Conservation (phyloP, 768 basidiomycete genomes). For the Tylopilus sp. region DNA sequence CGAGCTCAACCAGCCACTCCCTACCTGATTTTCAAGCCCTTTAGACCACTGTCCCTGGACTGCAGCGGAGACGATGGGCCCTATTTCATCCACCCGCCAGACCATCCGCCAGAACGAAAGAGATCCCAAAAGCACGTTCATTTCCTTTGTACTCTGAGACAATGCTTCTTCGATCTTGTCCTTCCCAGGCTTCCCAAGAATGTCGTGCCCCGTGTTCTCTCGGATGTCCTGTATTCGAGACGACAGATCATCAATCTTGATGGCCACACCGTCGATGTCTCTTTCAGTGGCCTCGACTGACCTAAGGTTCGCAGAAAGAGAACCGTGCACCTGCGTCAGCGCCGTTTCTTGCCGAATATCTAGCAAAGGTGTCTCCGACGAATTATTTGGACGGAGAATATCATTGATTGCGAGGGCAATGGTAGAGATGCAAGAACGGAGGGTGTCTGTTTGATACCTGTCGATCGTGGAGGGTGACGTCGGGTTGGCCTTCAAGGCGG, state of each 20-base stretch:
- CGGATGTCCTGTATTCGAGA: constrained; percentile 39
- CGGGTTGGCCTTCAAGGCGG: constrained; percentile 43
- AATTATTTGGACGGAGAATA: constrained; percentile 7
- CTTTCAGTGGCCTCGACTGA: constrained; percentile 29
- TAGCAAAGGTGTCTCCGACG: constrained; percentile 8
- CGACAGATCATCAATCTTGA: constrained; percentile 36
- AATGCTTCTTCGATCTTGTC: constrained; percentile 29
- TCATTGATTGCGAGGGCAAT: constrained; percentile 40
- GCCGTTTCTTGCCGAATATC: constrained; percentile 37
- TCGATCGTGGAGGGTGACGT: constrained; percentile 52
- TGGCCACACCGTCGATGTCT: constrained; percentile 36
- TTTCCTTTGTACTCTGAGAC: constrained; percentile 25
- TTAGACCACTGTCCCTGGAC: constrained; percentile 38
- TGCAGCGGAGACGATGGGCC: constrained; percentile 30
- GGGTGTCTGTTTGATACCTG: constrained; percentile 59
- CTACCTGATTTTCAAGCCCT: constrained; percentile 51
- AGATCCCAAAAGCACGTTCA: constrained; percentile 29
- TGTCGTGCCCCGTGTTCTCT: constrained; percentile 33
- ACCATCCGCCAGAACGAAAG: constrained; percentile 39
- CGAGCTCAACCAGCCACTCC: not conserved
- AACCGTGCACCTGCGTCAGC: constrained; percentile 37
- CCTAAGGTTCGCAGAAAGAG: constrained; percentile 36
- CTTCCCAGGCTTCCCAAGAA: constrained; percentile 35
- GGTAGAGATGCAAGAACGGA: constrained; percentile 54
- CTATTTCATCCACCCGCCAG: constrained; percentile 41